Percentiles rank a stretch among this genome's conserved stretches.
These are phyloP conservation scores for Oemleria cerasiformis DNA, from an alignment of 306 rosid genomes.

Conservation along the genomic window DNA sequence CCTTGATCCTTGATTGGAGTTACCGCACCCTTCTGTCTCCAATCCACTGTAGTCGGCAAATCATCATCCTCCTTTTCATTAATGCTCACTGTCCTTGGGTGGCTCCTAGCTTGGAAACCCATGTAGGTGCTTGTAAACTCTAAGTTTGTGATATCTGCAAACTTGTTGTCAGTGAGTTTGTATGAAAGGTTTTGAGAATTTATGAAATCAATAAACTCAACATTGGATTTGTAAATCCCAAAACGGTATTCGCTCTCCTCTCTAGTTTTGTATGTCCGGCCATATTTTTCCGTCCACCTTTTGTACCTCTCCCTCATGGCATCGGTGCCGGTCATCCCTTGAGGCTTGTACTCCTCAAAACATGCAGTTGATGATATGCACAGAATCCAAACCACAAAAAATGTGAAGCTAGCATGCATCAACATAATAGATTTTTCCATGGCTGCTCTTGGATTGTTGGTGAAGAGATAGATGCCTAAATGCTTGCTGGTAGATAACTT, in stretches of 20 bases:
- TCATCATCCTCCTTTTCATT: conserved; percentile 16
- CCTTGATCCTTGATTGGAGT: conserved; percentile 71
- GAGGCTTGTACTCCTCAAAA: conserved; percentile 19
- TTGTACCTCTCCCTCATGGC: conserved; percentile 48
- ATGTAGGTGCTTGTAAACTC: conserved; percentile 44
- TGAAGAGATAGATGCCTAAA: too few relatives aligned
- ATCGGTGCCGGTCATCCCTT: neutral
- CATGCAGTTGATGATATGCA: conserved; percentile 32
- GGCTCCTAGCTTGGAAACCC: conserved; percentile 24
- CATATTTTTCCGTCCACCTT: conserved; percentile 42
- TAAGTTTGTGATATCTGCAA: conserved; percentile 60
- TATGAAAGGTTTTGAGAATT: conserved; percentile 55
- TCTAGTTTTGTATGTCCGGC: conserved; percentile 28
- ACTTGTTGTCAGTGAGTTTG: conserved; percentile 59
- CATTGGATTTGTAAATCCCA: conserved; percentile 50
- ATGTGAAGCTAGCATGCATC: conserved; percentile 24
- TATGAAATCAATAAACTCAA: conserved; percentile 40
- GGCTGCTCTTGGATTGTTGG: too few relatives aligned
- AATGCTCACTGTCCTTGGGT: conserved; percentile 24
- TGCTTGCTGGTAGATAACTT: too few relatives aligned
- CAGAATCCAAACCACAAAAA: conserved; percentile 35
- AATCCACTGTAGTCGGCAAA: conserved; percentile 47
- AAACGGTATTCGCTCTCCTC: conserved; percentile 53
- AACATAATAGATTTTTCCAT: conserved; percentile 1
- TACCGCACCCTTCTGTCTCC: conserved; percentile 66